phyloP scores from a whole-genome alignment of 805 yeast species.

The Candida dajiaensis region DNA sequence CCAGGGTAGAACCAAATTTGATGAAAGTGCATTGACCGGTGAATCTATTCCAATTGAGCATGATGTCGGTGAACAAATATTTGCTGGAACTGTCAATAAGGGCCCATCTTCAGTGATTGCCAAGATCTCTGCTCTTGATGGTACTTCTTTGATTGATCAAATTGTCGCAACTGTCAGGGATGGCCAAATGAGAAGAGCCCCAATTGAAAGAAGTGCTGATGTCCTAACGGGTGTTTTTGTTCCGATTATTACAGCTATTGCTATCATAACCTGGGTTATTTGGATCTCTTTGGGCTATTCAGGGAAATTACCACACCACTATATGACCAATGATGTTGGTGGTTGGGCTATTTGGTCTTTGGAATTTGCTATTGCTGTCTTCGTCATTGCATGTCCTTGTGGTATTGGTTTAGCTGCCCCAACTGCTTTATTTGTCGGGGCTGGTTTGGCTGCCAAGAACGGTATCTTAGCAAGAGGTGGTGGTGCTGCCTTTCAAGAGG shows the following conservation, averaged over 20 bases:
- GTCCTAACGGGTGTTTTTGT: conserved; percentile 65
- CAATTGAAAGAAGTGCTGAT: conserved; percentile 68
- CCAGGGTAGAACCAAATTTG: conserved; percentile 44
- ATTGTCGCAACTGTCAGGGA: conserved; percentile 65
- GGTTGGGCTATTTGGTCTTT: conserved; percentile 78
- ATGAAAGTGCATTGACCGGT: conserved; percentile 59
- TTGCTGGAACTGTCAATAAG: conserved; percentile 64
- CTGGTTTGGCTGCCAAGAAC: conserved; percentile 71
- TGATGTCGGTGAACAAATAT: conserved; percentile 56
- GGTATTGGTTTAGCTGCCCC: conserved; percentile 85
- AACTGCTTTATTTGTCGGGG: conserved; percentile 73
- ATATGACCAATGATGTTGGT: conserved; percentile 60
- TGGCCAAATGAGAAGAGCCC: conserved; percentile 69
- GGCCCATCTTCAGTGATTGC: conserved; percentile 52
- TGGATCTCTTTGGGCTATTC: conserved; percentile 58
- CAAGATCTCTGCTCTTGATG: conserved; percentile 50
- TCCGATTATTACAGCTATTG: conserved; percentile 56
- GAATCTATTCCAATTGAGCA: conserved; percentile 57
- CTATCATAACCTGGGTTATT: conserved; percentile 59
- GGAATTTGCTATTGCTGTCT: conserved; percentile 71
- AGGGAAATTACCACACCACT: conserved; percentile 46
- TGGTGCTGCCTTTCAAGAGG: conserved; percentile 78
- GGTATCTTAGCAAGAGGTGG: conserved; percentile 79
- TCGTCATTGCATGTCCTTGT: conserved; percentile 83
- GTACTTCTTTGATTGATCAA: conserved; percentile 62